Conservation (phyloP, 768 basidiomycete species). For the Podaxis sp. region DNA sequence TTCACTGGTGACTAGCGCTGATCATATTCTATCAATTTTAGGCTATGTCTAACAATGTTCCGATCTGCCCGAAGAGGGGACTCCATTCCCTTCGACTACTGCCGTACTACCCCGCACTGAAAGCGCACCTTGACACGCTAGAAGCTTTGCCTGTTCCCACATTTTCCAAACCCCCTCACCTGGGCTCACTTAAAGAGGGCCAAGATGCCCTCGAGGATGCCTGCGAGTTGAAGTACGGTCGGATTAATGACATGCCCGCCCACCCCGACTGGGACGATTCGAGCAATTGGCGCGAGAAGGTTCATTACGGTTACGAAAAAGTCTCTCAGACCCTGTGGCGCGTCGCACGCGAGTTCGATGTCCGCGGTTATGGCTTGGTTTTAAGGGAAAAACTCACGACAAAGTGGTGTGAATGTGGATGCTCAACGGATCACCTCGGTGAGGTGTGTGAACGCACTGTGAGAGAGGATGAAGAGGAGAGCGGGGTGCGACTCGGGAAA, state of each 20-base stretch:
- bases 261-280: constrained; percentile 45
- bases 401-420: constrained; percentile 83
- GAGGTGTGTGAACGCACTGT: constrained; percentile 78
- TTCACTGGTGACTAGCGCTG: not conserved
- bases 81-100: constrained; percentile 67
- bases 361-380: constrained; percentile 68
- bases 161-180: constrained; percentile 67
- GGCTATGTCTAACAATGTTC: constrained; percentile 71
- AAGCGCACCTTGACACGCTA: constrained; percentile 60
- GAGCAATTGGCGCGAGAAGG: constrained; percentile 55
- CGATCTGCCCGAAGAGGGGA: constrained; percentile 63
- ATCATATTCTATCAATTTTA: constrained; percentile 22
- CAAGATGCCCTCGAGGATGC: constrained; percentile 65
- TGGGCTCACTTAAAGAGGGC: constrained; percentile 58
- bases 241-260: constrained; percentile 33
- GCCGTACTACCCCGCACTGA: constrained; percentile 58
- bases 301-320: constrained; percentile 65
- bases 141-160: constrained; percentile 55
- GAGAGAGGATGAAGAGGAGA: constrained; percentile 66
- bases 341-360: constrained; percentile 70
- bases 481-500: constrained; percentile 56
- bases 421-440: constrained; percentile 75
- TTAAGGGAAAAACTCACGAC: constrained; percentile 69
- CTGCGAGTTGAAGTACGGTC: constrained; percentile 54
- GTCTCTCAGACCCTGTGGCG: constrained; percentile 66